Percentiles rank a stretch among this genome's conserved stretches.
Evolutionary conservation across 179 eudicot species (phyloP).

Genomic region (Kewa caespitosa): DNA sequence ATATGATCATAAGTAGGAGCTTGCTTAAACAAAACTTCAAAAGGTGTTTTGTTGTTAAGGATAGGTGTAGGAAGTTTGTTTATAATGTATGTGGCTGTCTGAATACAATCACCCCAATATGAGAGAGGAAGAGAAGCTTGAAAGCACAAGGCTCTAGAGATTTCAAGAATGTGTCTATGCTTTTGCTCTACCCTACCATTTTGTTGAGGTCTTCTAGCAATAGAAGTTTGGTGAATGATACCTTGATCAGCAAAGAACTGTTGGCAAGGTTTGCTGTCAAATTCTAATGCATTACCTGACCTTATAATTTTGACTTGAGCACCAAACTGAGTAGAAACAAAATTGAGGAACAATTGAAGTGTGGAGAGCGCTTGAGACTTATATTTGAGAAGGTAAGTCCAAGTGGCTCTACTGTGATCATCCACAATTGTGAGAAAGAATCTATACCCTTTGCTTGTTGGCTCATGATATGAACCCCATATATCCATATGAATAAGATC

Average conservation of each 20-base stretch:
- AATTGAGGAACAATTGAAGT: neutral
- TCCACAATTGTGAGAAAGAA: neutral
- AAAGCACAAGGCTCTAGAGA: neutral
- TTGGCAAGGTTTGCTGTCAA: neutral
- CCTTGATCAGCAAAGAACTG: neutral
- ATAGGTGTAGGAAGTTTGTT: neutral
- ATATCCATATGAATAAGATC: neutral
- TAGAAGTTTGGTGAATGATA: neutral
- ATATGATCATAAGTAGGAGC: neutral
- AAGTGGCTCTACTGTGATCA: neutral
- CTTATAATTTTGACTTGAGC: neutral
- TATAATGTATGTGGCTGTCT: neutral
- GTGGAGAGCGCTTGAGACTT: neutral
- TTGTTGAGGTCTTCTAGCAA: neutral
- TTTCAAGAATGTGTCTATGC: too few species aligned
- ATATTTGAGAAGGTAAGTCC: neutral
- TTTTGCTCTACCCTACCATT: neutral
- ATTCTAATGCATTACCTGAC: neutral
- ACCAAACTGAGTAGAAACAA: neutral
- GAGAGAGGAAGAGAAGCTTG: too few species aligned
- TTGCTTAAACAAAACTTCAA: neutral
- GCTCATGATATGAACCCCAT: neutral
- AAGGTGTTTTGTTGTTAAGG: neutral
- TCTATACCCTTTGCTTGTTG: neutral
- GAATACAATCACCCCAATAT: too few species aligned